A percentile compares a stretch with the other conserved stretches of the same genome.
Evolutionary conservation across 1,284 basidiomycete genomes (phyloP).

Genomic region (Earliella scabrosa): DNA sequence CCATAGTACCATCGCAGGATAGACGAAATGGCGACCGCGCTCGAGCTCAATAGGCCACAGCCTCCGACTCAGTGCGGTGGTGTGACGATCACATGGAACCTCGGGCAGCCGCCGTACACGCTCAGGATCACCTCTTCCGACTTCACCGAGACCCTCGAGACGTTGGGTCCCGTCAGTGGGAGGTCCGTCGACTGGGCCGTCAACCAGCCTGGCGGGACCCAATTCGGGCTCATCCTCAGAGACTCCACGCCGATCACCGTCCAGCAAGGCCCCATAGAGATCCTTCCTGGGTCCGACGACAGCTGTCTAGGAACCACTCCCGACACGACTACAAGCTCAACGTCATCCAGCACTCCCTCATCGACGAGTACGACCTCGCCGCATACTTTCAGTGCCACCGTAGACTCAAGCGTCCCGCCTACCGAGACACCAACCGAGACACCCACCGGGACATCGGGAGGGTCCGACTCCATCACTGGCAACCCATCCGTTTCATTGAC

Average conservation of each 20-base stretch:
- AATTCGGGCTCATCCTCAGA: background rate
- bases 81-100: background rate
- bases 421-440: background rate
- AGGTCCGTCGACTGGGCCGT: background rate
- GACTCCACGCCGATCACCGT: background rate
- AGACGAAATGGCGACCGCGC: slow-evolving; percentile 1
- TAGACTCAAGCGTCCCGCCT: background rate
- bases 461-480: background rate
- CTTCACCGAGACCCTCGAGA: background rate
- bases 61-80: background rate
- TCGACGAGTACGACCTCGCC: too few relatives aligned
- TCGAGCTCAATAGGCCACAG: background rate
- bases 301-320: slow-evolving; percentile 1
- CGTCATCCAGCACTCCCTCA: too few relatives aligned
- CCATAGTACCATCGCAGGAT: too few relatives aligned
- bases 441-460: background rate
- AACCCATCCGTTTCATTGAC: background rate
- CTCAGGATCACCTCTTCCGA: background rate
- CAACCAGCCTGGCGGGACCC: background rate
- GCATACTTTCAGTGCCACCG: too few relatives aligned
- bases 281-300: background rate
- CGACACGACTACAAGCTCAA: too few relatives aligned
- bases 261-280: background rate
- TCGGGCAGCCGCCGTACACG: background rate
- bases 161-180: background rate